Percentiles rank a stretch among this genome's conserved stretches.
Conservation (phyloP, 2,329 filamentous ascomycete genomes). For the Paecilomyces variotii region DNA sequence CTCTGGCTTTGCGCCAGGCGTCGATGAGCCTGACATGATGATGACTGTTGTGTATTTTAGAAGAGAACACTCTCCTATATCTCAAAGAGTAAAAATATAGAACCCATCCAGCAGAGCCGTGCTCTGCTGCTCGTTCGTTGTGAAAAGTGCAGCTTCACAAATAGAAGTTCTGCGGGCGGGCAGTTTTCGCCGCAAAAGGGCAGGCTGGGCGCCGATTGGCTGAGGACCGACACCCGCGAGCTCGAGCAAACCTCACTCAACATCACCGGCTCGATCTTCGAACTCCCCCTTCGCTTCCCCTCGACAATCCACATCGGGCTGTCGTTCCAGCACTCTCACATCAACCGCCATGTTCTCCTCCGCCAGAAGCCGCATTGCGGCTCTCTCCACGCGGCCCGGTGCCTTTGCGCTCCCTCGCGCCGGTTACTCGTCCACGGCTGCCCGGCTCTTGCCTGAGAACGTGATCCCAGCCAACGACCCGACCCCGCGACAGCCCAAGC, state of each 20-base stretch:
- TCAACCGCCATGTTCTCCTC: slow-evolving; percentile 37
- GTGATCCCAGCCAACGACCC: slow-evolving; percentile 49
- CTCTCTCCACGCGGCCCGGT: slow-evolving; percentile 30
- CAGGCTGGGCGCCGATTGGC: slow-evolving; percentile 17
- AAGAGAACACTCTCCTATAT: not conserved
- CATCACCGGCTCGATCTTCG: slow-evolving; percentile 9
- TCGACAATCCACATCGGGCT: slow-evolving; percentile 7
- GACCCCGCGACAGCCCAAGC: slow-evolving; percentile 41
- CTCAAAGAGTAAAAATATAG: not conserved
- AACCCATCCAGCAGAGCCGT: not conserved
- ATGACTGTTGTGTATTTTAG: not conserved
- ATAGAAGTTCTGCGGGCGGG: slow-evolving; percentile 4
- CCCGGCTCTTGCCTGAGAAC: slow-evolving; percentile 32
- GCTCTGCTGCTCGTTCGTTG: not conserved
- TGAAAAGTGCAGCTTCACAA: not conserved
- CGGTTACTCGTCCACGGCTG: slow-evolving; percentile 36
- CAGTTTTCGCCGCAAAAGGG: slow-evolving; percentile 8
- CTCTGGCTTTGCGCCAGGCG: slow-evolving; percentile 48
- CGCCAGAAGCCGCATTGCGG: slow-evolving; percentile 38
- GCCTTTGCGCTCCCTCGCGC: slow-evolving; percentile 22
- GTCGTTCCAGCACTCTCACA: slow-evolving; percentile 8
- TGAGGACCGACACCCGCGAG: not conserved
- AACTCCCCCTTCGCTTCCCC: slow-evolving; percentile 11
- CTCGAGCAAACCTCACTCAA: not conserved
- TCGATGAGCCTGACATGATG: slow-evolving; percentile 28